Evolutionary conservation across 306 rosid species (phyloP), one percentile per base, ranked within the genome.

Genomic region (Dalbergia oliveri): DNA sequence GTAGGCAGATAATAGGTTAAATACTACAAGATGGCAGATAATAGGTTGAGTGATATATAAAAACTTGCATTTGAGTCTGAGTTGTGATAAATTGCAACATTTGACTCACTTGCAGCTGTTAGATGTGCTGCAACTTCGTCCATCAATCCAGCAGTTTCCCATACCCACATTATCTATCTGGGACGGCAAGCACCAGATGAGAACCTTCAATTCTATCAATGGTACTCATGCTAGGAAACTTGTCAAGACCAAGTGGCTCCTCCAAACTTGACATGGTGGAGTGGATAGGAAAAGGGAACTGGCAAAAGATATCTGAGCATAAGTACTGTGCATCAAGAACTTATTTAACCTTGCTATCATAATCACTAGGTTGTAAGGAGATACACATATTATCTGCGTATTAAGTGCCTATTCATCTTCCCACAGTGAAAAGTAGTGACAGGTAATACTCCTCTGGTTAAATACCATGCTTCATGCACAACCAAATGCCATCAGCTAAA

Each of bases 161-260:
- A 93, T 83, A 13, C 92, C 94, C 62, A 84, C 26, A 72, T 89
- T 87, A 35, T 90, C 93, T 26, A 74, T 57, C 87, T 87, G 5
- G 98, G 91, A 79, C 96, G 86, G 88, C 98, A 94, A 82, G 88
- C 84, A 81, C 92, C 84, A 13, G 97, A 87, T 0, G 97, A 86
- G 86, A 90, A 92, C 81, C 93, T 83, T 73, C 90, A 77, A 92
- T 70, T 85, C 94, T 85, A 73, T 93, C 94, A 16, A 87, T 79
- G 54, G 98, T 91, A 64, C 78, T 88, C 94, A 90, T 90, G 86
- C 97, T 93, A 45, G 98, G 98, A 85, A 93, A 73, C 79, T 93
- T 93, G 88, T 94, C 95, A 88, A 88, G 79, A 84, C 92, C 97
- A 66, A 94, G 95, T 43, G 97, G 97, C 83, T 94, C 92, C 88